Conservation (phyloP, 2,329 filamentous ascomycete genomes). For the Fusarium sp. region DNA sequence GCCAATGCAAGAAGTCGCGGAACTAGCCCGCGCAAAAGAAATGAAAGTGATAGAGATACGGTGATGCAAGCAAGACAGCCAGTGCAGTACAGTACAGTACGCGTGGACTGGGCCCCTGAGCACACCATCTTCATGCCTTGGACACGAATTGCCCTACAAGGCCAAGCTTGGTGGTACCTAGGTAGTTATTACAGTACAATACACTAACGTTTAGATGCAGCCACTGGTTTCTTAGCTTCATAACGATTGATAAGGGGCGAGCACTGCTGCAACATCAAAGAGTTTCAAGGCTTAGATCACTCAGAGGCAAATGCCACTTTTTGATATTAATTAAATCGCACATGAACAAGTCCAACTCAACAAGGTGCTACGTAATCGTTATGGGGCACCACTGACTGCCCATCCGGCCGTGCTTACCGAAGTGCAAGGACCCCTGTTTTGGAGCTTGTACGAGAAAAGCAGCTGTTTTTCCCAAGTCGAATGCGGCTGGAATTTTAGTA, state of each 20-base stretch:
- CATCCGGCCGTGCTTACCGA: not conserved
- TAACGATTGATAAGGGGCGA: not conserved
- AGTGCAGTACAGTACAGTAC: too few relatives aligned
- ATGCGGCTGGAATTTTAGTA: not conserved
- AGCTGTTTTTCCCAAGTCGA: not conserved
- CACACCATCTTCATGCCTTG: not conserved
- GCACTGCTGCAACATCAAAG: not conserved
- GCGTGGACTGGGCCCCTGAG: not conserved
- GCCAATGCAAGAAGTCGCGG: not conserved
- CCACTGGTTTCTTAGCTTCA: not conserved
- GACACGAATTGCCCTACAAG: not conserved
- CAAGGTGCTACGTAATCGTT: not conserved
- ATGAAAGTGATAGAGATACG: not conserved
- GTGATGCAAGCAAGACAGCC: not conserved
- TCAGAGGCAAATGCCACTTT: not conserved
- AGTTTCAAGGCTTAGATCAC: not conserved
- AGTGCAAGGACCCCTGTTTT: not conserved
- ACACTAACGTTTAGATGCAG: not conserved
- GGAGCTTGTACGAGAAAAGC: conserved; percentile 7
- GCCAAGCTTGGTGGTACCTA: too few relatives aligned
- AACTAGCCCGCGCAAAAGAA: not conserved
- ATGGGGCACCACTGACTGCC: not conserved
- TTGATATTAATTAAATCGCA: not conserved
- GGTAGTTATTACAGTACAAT: too few relatives aligned
- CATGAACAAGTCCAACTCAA: not conserved